Conservation (phyloP, 495 filamentous ascomycete species). For the Rhypophila decipiens region DNA sequence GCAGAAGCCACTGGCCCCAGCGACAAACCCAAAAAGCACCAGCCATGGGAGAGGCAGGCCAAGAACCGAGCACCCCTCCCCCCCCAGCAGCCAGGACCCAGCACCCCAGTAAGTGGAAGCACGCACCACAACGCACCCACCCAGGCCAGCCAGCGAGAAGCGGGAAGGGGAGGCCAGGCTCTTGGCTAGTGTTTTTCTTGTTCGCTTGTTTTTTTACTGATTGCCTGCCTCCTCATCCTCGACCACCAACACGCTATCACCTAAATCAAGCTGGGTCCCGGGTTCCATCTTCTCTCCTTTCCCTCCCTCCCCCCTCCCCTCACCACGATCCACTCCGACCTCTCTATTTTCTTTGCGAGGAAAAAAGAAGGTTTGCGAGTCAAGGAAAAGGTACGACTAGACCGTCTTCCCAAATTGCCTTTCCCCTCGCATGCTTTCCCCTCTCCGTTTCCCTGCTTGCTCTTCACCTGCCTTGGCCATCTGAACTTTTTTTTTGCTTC, state of each 20-base stretch:
- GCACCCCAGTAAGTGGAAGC: constrained; percentile 1
- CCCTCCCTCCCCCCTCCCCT: constrained; percentile 29
- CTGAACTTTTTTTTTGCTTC: constrained; percentile 9
- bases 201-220: constrained; percentile 21
- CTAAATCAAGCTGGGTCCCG: constrained; percentile 35
- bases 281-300: constrained; percentile 25
- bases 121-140: not conserved
- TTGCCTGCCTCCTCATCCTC: constrained; percentile 33
- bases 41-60: too few relatives aligned
- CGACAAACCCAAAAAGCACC: too few relatives aligned
- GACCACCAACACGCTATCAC: constrained; percentile 32
- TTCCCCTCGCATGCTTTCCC: constrained; percentile 3
- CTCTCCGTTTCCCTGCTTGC: not conserved
- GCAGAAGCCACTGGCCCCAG: too few relatives aligned
- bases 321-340: constrained; percentile 27
- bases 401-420: constrained; percentile 5
- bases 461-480: constrained; percentile 12
- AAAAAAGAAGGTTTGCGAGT: constrained; percentile 29
- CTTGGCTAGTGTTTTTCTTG: not conserved
- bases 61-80: constrained; percentile 3
- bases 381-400: constrained; percentile 31
- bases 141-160: not conserved
- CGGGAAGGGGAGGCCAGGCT: constrained; percentile 21
- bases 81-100: not conserved
- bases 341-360: constrained; percentile 30